These are phyloP conservation scores for Tephrocybe sp. DNA, from an alignment of 768 basidiomycete species.

Conservation along the genomic window DNA sequence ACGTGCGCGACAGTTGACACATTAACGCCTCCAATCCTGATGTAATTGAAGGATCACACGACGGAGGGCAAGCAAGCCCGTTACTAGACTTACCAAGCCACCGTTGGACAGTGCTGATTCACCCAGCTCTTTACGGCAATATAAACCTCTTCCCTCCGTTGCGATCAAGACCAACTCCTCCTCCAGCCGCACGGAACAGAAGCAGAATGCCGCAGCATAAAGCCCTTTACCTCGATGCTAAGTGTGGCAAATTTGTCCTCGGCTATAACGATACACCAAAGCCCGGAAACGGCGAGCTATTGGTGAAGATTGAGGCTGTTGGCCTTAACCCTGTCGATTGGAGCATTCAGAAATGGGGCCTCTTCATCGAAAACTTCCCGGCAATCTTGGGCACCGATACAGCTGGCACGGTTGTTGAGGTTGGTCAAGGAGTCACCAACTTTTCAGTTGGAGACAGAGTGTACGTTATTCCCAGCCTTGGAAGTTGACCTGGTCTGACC, in stretches of 20 bases:
- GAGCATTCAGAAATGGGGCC: conserved; percentile 26
- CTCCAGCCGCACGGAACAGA: neutral
- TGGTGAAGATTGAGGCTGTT: conserved; percentile 39
- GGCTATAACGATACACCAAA: conserved; percentile 17
- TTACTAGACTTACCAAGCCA: conserved; percentile 7
- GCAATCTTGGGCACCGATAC: conserved; percentile 36
- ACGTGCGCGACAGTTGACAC: neutral
- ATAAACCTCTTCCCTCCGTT: neutral
- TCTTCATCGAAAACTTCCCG: conserved; percentile 37
- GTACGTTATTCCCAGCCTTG: conserved; percentile 11
- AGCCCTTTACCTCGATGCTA: conserved; percentile 24
- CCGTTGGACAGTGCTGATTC: conserved; percentile 1
- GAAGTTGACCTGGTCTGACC: neutral
- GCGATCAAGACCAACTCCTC: neutral
- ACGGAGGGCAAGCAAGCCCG: neutral
- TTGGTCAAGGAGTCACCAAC: conserved; percentile 35
- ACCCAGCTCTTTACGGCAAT: neutral
- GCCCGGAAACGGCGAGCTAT: conserved; percentile 39
- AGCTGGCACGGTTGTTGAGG: conserved; percentile 36
- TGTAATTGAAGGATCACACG: neutral
- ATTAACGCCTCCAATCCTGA: neutral
- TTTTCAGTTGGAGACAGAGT: conserved; percentile 36
- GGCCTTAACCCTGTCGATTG: conserved; percentile 51
- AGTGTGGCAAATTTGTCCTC: conserved; percentile 19
- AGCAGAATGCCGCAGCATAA: conserved; percentile 22